A percentile compares a stretch with the other conserved stretches of the same genome.
phyloP scores from a whole-genome alignment of 1,284 basidiomycete genomes.

The Malassezia equina region DNA sequence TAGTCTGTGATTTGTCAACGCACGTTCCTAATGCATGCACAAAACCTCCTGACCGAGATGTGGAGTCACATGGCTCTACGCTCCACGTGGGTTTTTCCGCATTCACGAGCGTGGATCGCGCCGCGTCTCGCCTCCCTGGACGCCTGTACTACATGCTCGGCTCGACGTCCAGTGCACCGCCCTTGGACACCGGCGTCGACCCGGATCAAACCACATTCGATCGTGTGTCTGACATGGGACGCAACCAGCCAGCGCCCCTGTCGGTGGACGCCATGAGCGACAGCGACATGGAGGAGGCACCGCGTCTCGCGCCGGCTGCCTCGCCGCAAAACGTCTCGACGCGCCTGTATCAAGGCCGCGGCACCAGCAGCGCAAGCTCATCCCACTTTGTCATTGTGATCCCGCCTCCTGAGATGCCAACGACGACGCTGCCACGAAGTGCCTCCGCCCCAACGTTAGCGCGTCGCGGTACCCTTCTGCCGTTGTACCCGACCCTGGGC shows the following conservation, averaged over 20 bases:
- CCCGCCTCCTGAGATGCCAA: slow-evolving; percentile 18
- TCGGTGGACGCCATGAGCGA: neutral
- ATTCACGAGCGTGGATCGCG: neutral
- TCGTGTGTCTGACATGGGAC: neutral
- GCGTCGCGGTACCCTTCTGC: slow-evolving; percentile 37
- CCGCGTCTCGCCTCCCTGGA: neutral
- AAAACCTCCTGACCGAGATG: neutral
- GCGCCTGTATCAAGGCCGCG: slow-evolving; percentile 8
- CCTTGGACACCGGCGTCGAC: neutral
- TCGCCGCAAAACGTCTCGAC: neutral
- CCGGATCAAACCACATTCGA: neutral
- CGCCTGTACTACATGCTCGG: neutral
- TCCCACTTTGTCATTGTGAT: slow-evolving; percentile 15
- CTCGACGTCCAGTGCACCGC: neutral
- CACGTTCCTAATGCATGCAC: slow-evolving; percentile 1
- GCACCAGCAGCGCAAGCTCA: neutral
- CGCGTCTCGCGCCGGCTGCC: neutral
- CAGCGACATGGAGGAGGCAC: neutral
- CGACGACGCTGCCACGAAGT: slow-evolving; percentile 8
- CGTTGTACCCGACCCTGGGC: slow-evolving; percentile 40
- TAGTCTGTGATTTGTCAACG: neutral
- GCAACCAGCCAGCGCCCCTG: neutral
- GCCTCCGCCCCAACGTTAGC: slow-evolving; percentile 7
- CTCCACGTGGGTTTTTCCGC: neutral
- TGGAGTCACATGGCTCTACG: neutral